These are phyloP conservation scores for Chaetomiaceae sp. DNA, from an alignment of 2,329 filamentous ascomycete genomes.

Conservation along the genomic window DNA sequence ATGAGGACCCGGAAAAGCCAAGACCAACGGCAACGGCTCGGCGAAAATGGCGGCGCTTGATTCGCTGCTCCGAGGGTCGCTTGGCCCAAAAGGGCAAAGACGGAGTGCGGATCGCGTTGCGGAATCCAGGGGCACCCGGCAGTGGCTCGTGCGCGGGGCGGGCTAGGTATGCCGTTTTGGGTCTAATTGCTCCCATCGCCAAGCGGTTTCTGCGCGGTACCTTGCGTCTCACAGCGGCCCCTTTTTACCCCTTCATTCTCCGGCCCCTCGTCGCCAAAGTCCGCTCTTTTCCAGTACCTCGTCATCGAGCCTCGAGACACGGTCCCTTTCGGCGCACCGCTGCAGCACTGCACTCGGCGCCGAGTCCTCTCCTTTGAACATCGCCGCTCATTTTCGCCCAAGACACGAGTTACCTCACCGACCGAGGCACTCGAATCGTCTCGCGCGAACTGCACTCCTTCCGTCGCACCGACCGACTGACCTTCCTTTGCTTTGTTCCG, in stretches of 20 bases:
- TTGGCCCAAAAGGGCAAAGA: background rate
- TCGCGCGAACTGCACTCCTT: background rate
- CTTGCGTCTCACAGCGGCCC: constrained; percentile 17
- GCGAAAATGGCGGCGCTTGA: background rate
- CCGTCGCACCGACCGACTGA: background rate
- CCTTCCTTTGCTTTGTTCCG: background rate
- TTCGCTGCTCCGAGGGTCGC: background rate
- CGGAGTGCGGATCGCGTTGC: constrained; percentile 12
- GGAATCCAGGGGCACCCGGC: constrained; percentile 16
- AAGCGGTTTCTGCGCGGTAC: constrained; percentile 9
- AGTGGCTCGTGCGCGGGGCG: constrained; percentile 19
- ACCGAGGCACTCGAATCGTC: background rate
- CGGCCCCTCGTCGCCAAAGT: background rate
- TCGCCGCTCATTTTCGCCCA: constrained; percentile 11
- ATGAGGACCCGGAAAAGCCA: background rate
- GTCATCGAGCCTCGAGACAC: constrained; percentile 11
- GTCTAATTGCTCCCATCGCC: constrained; percentile 9
- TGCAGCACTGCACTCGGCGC: constrained; percentile 3
- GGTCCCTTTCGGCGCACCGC: background rate
- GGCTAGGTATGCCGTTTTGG: constrained; percentile 21
- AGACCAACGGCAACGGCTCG: background rate
- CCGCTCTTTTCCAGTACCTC: constrained; percentile 10
- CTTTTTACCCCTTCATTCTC: constrained; percentile 18
- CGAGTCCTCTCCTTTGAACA: constrained; percentile 16
- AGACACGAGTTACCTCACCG: background rate